Percentiles rank a stretch among this genome's conserved stretches.
These are phyloP conservation scores for Vishniacozyma victoriae DNA, from an alignment of 768 basidiomycete species.

Conservation along the genomic window DNA sequence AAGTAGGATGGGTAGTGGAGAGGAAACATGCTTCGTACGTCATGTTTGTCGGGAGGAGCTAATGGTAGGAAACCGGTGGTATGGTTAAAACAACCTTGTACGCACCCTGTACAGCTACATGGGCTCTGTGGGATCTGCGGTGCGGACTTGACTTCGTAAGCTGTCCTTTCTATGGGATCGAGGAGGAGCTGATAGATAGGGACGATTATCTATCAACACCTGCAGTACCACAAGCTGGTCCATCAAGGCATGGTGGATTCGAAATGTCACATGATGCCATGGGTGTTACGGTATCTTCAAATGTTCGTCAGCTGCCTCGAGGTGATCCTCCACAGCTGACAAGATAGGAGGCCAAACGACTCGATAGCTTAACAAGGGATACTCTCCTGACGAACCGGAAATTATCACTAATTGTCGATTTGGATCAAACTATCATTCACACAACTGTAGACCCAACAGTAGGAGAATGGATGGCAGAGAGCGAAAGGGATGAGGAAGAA, in stretches of 20 bases:
- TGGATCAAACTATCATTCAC: conserved; percentile 98
- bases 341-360: conserved; percentile 70
- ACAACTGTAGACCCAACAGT: conserved; percentile 98
- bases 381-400: conserved; percentile 69
- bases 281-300: conserved; percentile 79
- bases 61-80: conserved; percentile 46
- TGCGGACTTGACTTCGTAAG: conserved; percentile 68
- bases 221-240: conserved; percentile 14
- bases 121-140: conserved; percentile 92
- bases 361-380: conserved; percentile 75
- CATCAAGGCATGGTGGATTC: conserved; percentile 22
- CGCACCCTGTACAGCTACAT: conserved; percentile 85
- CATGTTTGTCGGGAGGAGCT: background rate
- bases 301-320: conserved; percentile 22
- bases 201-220: conserved; percentile 39
- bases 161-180: background rate
- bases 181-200: conserved; percentile 5
- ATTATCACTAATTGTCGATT: conserved; percentile 92
- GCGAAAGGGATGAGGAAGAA: conserved; percentile 11
- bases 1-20: conserved; percentile 24
- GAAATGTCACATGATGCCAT: conserved; percentile 85
- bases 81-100: conserved; percentile 80
- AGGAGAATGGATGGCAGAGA: conserved; percentile 82
- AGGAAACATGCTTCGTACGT: conserved; percentile 22
- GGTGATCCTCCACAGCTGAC: background rate